A percentile compares a stretch with the other conserved stretches of the same genome.
These are phyloP conservation scores for Cyclocybe aegerita DNA, from an alignment of 768 basidiomycete genomes.

Conservation along the genomic window DNA sequence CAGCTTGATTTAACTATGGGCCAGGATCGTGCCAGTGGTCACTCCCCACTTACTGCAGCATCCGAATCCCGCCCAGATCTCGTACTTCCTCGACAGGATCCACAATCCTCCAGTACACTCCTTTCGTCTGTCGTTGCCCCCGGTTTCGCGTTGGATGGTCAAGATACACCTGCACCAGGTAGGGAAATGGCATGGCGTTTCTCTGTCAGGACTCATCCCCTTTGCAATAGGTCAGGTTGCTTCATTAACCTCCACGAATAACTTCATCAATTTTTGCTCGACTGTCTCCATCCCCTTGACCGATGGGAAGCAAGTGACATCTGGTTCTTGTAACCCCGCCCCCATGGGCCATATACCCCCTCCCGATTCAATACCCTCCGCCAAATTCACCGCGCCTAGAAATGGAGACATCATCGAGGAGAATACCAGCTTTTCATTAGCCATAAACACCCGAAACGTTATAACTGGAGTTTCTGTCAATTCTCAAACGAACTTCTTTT, in stretches of 20 bases:
- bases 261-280: slow-evolving; percentile 50
- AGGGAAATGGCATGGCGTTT: background rate
- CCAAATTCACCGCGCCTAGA: slow-evolving; percentile 33
- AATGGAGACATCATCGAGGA: slow-evolving; percentile 40
- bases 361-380: slow-evolving; percentile 36
- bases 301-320: slow-evolving; percentile 32
- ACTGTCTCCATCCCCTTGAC: slow-evolving; percentile 53
- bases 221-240: slow-evolving; percentile 35
- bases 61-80: background rate
- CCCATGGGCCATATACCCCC: slow-evolving; percentile 47
- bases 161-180: slow-evolving; percentile 17
- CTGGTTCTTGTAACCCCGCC: slow-evolving; percentile 10
- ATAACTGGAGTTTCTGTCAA: slow-evolving; percentile 45
- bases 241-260: slow-evolving; percentile 46
- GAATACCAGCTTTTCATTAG: slow-evolving; percentile 41
- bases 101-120: slow-evolving; percentile 7
- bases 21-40: no score
- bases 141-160: slow-evolving; percentile 27
- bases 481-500: slow-evolving; percentile 38
- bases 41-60: background rate
- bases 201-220: background rate
- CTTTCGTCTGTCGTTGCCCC: slow-evolving; percentile 25
- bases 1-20: no score
- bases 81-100: background rate
- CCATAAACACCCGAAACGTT: slow-evolving; percentile 32